Evolutionary conservation across 2,329 filamentous ascomycete genomes (phyloP).

Genomic region (Botrytis fabae): DNA sequence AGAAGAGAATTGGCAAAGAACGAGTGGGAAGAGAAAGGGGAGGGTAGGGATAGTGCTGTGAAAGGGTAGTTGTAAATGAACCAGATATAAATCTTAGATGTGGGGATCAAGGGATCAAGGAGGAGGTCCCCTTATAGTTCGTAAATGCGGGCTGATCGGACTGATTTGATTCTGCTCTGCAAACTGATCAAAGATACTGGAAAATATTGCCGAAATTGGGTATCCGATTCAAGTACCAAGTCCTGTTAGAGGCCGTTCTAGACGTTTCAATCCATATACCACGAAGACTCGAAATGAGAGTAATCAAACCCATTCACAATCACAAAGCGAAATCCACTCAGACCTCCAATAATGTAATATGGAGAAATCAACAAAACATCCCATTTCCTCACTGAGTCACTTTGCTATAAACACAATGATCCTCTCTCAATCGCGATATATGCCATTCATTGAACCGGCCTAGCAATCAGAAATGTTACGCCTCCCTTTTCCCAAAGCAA

Average conservation of each 20-base stretch:
- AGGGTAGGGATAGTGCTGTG: background rate
- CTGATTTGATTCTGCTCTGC: background rate
- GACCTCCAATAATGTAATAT: background rate
- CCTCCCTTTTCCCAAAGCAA: conserved; percentile 22
- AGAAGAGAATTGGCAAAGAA: background rate
- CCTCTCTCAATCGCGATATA: conserved; percentile 14
- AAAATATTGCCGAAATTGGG: background rate
- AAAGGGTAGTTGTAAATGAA: background rate
- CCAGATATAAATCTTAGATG: background rate
- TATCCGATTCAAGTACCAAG: background rate
- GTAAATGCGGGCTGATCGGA: background rate
- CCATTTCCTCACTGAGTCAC: conserved; percentile 23
- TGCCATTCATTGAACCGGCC: conserved; percentile 20
- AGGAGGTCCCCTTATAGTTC: background rate
- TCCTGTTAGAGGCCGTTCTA: background rate
- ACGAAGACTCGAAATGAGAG: background rate
- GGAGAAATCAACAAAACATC: conserved; percentile 23
- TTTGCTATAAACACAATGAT: conserved; percentile 22
- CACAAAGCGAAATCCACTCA: background rate
- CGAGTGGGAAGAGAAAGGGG: background rate
- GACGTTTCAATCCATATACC: background rate
- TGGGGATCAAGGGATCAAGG: background rate
- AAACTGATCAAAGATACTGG: too few relatives aligned
- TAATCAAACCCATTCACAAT: conserved; percentile 2
- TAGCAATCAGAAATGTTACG: conserved; percentile 23